Evolutionary conservation across 164 flowering plant genomes (phyloP).

Genomic region (Amborella trichopoda): DNA sequence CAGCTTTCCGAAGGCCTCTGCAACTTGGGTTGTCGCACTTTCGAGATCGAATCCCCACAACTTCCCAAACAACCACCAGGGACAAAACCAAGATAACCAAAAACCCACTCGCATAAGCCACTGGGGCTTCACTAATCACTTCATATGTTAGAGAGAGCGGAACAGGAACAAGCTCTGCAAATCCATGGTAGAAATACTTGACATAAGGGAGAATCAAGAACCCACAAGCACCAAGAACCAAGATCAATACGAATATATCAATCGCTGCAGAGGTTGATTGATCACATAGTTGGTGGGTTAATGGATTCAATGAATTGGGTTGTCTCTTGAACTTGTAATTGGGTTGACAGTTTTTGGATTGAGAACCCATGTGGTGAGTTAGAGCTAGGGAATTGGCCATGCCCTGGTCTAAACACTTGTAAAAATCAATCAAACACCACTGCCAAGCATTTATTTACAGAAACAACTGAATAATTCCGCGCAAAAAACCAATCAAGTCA

Average conservation of each 20-base stretch:
- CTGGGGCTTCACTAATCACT: constrained; percentile 43
- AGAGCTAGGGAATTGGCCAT: no score
- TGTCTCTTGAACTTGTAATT: no score
- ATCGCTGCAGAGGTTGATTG: constrained; percentile 45
- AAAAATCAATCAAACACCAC: no score
- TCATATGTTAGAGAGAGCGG: constrained; percentile 20
- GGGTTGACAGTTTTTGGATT: no score
- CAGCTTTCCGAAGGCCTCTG: constrained; percentile 61
- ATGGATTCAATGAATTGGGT: constrained; percentile 18
- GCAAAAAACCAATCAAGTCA: no score
- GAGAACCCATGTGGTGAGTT: no score
- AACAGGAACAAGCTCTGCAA: constrained; percentile 17
- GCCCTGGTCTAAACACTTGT: no score
- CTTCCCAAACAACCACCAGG: constrained; percentile 29
- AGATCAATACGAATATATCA: constrained; percentile 61
- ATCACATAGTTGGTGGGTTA: constrained; percentile 30
- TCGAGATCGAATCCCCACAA: constrained; percentile 20
- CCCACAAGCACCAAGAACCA: constrained; percentile 59
- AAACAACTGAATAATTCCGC: no score
- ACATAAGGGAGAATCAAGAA: constrained; percentile 54
- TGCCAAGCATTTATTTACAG: no score
- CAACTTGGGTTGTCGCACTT: constrained; percentile 70
- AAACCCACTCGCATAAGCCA: constrained; percentile 42
- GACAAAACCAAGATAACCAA: constrained; percentile 52
- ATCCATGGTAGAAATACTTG: constrained; percentile 14